phyloP scores from a whole-genome alignment of 78 protist species.

The Creolimax fragrantissima region DNA sequence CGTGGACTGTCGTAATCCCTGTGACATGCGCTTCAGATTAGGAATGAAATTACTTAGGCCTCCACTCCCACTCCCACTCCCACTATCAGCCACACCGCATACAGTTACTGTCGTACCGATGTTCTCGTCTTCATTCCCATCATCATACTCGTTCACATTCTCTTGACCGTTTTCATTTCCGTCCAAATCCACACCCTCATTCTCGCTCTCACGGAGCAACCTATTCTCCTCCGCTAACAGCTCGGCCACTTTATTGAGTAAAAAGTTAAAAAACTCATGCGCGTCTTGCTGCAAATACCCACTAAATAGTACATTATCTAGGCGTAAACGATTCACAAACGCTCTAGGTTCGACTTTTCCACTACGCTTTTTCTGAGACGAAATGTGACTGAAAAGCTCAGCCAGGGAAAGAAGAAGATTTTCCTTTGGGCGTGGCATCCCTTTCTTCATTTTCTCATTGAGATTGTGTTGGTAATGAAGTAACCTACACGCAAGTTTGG shows the following conservation, averaged over 20 bases:
- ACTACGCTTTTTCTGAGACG: constrained; percentile 35
- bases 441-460: background rate
- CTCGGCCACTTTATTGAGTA: constrained; percentile 69
- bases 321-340: constrained; percentile 49
- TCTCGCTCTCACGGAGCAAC: background rate
- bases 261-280: constrained; percentile 79
- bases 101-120: no score
- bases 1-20: no score
- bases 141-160: background rate
- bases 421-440: background rate
- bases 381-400: constrained; percentile 39
- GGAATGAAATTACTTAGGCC: no score
- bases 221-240: constrained; percentile 25
- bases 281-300: constrained; percentile 76
- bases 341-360: constrained; percentile 53
- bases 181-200: background rate
- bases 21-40: no score
- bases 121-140: no score
- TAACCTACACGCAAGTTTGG: background rate
- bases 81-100: no score
- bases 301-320: constrained; percentile 66
- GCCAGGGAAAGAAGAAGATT: constrained; percentile 30
- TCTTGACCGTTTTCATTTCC: background rate
- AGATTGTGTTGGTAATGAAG: background rate
- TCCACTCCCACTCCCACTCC: no score